These are phyloP conservation scores for Cryptococcus floricola DNA, from an alignment of 1,284 basidiomycete species.

Conservation along the genomic window DNA sequence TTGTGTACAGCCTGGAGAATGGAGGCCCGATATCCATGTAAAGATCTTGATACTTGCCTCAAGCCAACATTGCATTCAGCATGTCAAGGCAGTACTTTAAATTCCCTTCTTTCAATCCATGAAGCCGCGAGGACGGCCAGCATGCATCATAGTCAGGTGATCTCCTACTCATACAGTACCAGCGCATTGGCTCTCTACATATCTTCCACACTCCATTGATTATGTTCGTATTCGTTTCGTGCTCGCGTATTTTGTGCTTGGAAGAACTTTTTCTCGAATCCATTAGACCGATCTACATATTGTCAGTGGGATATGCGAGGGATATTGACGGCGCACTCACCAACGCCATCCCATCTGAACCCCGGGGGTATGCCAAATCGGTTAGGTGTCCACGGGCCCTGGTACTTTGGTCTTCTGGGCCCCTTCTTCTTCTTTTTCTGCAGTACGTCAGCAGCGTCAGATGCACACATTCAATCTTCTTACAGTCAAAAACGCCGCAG, in stretches of 20 bases:
- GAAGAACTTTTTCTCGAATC: conserved; percentile 90
- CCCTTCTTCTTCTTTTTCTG: conserved; percentile 67
- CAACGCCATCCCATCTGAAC: conserved; percentile 94
- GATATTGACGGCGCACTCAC: conserved; percentile 53
- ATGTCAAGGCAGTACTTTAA: too few species aligned
- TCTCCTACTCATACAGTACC: not conserved
- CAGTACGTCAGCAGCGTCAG: conserved; percentile 51
- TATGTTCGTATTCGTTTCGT: conserved; percentile 65
- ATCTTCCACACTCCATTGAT: conserved; percentile 82
- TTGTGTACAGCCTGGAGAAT: too few species aligned
- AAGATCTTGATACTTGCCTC: too few species aligned
- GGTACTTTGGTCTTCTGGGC: conserved; percentile 76
- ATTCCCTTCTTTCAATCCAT: too few species aligned
- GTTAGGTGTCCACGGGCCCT: conserved; percentile 87
- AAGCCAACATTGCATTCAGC: too few species aligned
- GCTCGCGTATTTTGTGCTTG: conserved; percentile 71
- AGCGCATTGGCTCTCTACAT: conserved; percentile 56
- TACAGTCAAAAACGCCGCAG: conserved; percentile 85
- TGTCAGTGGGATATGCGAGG: not conserved
- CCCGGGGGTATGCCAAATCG: conserved; percentile 92
- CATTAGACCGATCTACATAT: conserved; percentile 74
- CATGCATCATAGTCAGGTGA: too few species aligned
- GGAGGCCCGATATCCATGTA: too few species aligned
- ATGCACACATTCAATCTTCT: conserved; percentile 27
- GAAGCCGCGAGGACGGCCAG: too few species aligned